A percentile compares a stretch with the other conserved stretches of the same genome.
These are phyloP conservation scores for Drosera spatulata DNA, from an alignment of 179 eudicot genomes.

Conservation along the genomic window DNA sequence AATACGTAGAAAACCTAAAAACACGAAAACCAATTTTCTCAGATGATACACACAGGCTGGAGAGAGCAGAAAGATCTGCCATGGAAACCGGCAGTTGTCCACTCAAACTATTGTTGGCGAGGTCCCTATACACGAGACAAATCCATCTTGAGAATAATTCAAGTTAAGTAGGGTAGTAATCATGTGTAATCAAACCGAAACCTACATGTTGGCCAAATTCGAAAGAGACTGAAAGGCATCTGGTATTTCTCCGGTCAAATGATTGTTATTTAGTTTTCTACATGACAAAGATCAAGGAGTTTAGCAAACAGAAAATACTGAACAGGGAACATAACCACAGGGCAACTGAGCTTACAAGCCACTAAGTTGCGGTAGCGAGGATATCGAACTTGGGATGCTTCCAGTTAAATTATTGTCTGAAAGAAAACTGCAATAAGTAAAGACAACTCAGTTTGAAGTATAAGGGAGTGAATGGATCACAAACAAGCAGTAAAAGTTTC, in stretches of 20 bases:
- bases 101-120: conserved; percentile 61
- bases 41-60: conserved; percentile 55
- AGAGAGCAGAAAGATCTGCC: conserved; percentile 39
- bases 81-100: conserved; percentile 73
- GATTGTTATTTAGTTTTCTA: conserved; percentile 59
- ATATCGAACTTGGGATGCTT: conserved; percentile 67
- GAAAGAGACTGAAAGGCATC: conserved; percentile 26
- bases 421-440: conserved; percentile 73
- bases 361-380: conserved; percentile 48
- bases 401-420: conserved; percentile 81
- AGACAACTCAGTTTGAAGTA: conserved; percentile 16
- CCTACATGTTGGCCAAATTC: conserved; percentile 62
- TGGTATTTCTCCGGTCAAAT: conserved; percentile 33
- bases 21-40: neutral
- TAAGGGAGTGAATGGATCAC: neutral
- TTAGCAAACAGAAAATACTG: conserved; percentile 6
- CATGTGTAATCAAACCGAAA: conserved; percentile 2
- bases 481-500: neutral
- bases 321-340: neutral
- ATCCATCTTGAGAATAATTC: neutral
- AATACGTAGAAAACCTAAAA: neutral
- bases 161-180: conserved; percentile 2
- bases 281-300: conserved; percentile 8
- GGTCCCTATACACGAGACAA: conserved; percentile 43
- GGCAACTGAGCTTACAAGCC: conserved; percentile 43